Conservation (phyloP, 169 alveolate species). For the Cryptosporidium sp. region DNA sequence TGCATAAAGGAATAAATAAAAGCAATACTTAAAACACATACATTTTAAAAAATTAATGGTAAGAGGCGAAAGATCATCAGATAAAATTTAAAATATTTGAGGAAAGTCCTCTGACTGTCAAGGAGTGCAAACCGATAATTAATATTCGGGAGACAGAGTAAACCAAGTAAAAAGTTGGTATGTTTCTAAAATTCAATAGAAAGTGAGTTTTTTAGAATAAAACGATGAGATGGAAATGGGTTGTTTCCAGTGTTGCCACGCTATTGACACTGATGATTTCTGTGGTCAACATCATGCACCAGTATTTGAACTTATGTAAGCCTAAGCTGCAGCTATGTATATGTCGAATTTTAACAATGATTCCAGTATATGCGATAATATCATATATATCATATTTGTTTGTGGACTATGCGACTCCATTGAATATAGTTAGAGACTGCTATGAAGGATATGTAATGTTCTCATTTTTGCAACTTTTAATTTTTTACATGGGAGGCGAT, state of each 20-base stretch:
- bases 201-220: background rate
- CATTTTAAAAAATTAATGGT: background rate
- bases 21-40: background rate
- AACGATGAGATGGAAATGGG: slow-evolving; percentile 56
- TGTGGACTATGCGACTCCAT: slow-evolving; percentile 14
- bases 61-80: background rate
- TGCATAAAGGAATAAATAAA: background rate
- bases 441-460: slow-evolving; percentile 67
- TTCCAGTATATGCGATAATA: slow-evolving; percentile 68
- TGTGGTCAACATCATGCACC: slow-evolving; percentile 45
- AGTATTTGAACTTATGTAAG: slow-evolving; percentile 26
- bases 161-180: background rate
- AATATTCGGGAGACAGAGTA: background rate
- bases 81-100: background rate
- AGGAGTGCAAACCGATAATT: background rate
- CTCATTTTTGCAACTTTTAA: slow-evolving; percentile 52
- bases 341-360: slow-evolving; percentile 65
- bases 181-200: background rate
- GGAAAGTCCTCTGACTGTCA: background rate
- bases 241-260: slow-evolving; percentile 40
- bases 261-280: slow-evolving; percentile 48
- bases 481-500: slow-evolving; percentile 49
- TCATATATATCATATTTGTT: slow-evolving; percentile 39
- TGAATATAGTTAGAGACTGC: slow-evolving; percentile 66
- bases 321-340: slow-evolving; percentile 63